Conservation (phyloP, 768 basidiomycete genomes). For the Lentinula aciculospora region DNA sequence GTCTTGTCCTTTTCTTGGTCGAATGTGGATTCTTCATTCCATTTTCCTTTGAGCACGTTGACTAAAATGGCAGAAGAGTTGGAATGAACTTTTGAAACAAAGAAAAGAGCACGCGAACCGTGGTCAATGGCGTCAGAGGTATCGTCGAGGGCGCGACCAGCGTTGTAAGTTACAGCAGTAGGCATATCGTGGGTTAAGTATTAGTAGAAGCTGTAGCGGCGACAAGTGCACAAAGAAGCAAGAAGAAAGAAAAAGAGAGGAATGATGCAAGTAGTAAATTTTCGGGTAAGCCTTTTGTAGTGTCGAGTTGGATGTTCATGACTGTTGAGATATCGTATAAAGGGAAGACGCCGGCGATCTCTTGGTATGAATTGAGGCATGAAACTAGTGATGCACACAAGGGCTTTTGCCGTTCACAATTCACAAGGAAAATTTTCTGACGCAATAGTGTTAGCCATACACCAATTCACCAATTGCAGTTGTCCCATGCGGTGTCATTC, state of each 20-base stretch:
- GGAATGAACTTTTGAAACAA: neutral
- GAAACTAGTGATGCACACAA: no score
- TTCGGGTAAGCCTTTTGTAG: neutral
- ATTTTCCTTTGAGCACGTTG: constrained; percentile 62
- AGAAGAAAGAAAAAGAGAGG: no score
- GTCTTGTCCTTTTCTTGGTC: constrained; percentile 61
- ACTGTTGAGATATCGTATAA: neutral
- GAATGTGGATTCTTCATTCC: constrained; percentile 55
- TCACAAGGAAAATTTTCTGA: neutral
- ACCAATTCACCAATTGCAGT: no score
- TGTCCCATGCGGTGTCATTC: neutral
- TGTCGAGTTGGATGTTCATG: neutral
- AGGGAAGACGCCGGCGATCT: neutral
- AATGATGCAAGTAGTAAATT: neutral
- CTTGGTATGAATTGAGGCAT: neutral
- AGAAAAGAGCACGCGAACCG: constrained; percentile 21
- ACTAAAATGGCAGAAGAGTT: constrained; percentile 31
- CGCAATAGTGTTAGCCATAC: neutral
- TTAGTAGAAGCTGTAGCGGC: neutral
- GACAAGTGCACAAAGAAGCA: neutral
- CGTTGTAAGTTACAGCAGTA: neutral
- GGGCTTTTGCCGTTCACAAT: neutral
- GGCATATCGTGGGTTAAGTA: neutral
- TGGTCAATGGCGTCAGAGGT: constrained; percentile 46
- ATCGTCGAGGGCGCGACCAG: constrained; percentile 29